Percentiles rank a stretch among this genome's conserved stretches.
These are phyloP conservation scores for Corynespora cassiicola DNA, from an alignment of 2,329 filamentous ascomycete species.

Conservation along the genomic window DNA sequence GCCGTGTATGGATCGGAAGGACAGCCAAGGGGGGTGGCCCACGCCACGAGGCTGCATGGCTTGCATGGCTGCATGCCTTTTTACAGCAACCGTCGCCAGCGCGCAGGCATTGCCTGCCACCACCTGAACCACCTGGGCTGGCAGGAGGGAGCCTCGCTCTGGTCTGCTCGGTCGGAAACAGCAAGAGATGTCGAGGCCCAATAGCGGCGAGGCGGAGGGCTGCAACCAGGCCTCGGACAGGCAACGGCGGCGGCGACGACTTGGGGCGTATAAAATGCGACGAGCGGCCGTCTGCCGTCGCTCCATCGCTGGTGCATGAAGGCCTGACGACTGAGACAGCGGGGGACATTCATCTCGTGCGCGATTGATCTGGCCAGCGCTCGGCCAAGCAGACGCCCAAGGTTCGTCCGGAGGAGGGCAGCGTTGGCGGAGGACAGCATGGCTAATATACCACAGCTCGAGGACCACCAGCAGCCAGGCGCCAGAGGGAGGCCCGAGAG, in stretches of 20 bases:
- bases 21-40: no score
- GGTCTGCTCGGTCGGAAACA: conserved; percentile 30
- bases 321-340: conserved; percentile 35
- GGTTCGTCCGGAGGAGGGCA: conserved; percentile 3
- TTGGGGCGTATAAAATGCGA: conserved; percentile 45
- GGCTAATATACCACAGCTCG: conserved; percentile 36
- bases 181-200: conserved; percentile 38
- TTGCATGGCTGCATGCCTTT: conserved; percentile 17
- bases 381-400: no score
- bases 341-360: conserved; percentile 9
- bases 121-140: conserved; percentile 34
- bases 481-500: conserved; percentile 20
- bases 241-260: conserved; percentile 30
- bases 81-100: conserved; percentile 17
- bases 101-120: conserved; percentile 18
- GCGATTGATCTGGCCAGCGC: no score
- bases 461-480: conserved; percentile 14
- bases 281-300: conserved; percentile 29
- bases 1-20: conserved; percentile 22
- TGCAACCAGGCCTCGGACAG: conserved; percentile 41
- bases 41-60: no score
- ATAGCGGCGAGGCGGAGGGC: conserved; percentile 40
- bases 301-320: conserved; percentile 30
- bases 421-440: conserved; percentile 28
- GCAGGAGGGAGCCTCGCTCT: conserved; percentile 30